Evolutionary conservation across 2,329 filamentous ascomycete genomes (phyloP).

Genomic region (Bisporella sp.): DNA sequence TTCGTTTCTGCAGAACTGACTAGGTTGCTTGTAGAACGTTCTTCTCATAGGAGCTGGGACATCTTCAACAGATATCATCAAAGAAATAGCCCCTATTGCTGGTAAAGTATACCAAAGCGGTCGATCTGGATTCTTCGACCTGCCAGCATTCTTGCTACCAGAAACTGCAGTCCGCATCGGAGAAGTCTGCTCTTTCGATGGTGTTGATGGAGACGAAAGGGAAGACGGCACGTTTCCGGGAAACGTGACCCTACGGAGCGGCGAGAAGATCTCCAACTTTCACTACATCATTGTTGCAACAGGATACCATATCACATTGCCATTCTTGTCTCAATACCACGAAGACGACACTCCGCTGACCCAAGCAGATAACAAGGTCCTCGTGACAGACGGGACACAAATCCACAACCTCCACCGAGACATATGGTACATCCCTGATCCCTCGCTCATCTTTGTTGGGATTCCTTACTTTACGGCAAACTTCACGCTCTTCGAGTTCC

Average conservation of each 20-base stretch:
- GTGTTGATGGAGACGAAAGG: neutral
- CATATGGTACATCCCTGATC: constrained; percentile 44
- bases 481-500: constrained; percentile 43
- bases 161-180: constrained; percentile 11
- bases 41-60: constrained; percentile 49
- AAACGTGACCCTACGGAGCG: constrained; percentile 45
- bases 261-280: constrained; percentile 44
- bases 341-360: constrained; percentile 33
- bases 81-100: constrained; percentile 16
- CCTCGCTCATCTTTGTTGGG: constrained; percentile 38
- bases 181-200: constrained; percentile 15
- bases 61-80: constrained; percentile 35
- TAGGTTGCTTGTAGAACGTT: constrained; percentile 32
- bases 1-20: neutral
- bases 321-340: constrained; percentile 48
- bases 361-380: constrained; percentile 42
- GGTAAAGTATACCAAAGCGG: constrained; percentile 21
- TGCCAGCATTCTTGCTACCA: constrained; percentile 16
- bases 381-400: constrained; percentile 43
- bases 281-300: constrained; percentile 59
- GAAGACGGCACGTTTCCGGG: constrained; percentile 19
- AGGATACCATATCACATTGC: constrained; percentile 61
- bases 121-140: constrained; percentile 17
- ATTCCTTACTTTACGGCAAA: constrained; percentile 41
- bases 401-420: constrained; percentile 45